Percentiles rank a stretch among this genome's conserved stretches.
These are phyloP conservation scores for Clausena lansium DNA, from an alignment of 345 rosid genomes.

Conservation along the genomic window DNA sequence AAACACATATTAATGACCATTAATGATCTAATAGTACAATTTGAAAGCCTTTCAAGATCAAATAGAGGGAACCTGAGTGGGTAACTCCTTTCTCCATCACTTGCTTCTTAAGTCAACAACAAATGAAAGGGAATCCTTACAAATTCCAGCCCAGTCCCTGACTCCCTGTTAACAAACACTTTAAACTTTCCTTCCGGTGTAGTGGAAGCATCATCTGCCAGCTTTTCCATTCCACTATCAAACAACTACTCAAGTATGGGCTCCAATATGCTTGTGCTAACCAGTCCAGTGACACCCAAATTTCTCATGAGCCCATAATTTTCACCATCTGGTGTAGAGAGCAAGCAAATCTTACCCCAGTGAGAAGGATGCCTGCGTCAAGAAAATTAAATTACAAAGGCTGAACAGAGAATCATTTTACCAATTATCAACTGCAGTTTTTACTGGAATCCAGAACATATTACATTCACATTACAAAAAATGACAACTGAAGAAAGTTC, in stretches of 20 bases:
- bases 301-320: conserved; percentile 97
- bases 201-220: conserved; percentile 53
- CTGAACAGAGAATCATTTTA: neutral
- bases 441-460: neutral
- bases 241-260: conserved; percentile 39
- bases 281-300: conserved; percentile 72
- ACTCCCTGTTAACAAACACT: conserved; percentile 84
- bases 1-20: neutral
- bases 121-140: conserved; percentile 54
- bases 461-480: neutral
- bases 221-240: conserved; percentile 67
- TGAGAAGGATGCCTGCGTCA: conserved; percentile 86
- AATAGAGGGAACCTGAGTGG: conserved; percentile 49
- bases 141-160: conserved; percentile 86
- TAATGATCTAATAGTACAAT: neutral
- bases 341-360: conserved; percentile 93
- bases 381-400: conserved; percentile 24
- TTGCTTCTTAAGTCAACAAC: conserved; percentile 51
- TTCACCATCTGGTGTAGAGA: conserved; percentile 94
- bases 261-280: conserved; percentile 52
- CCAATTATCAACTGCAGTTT: neutral
- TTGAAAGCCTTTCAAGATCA: neutral
- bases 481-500: conserved; percentile 3
- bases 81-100: conserved; percentile 59
- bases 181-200: conserved; percentile 48